Evolutionary conservation across 2,329 filamentous ascomycete species (phyloP), one percentile per base, ranked within the genome.

Genomic region (Sporothrix schenckii): DNA sequence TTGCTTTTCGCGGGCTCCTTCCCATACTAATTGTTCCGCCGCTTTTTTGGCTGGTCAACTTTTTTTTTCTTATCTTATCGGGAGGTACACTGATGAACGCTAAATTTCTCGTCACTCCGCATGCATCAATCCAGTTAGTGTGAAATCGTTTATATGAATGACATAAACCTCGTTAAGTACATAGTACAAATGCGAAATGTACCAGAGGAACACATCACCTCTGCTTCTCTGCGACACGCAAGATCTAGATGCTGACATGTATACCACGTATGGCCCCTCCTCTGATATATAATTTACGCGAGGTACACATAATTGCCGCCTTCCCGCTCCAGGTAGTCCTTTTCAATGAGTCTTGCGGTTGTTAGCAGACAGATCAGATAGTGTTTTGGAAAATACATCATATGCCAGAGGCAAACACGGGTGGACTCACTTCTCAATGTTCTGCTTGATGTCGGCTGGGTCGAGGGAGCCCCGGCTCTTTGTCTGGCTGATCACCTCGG

Each of bases 401-500:
- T n/a, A 39, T 9, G 61, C 39, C 58, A 68, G 67, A 53, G n/a
- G 21, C 21, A 49, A 66, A 53, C 47, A 60, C 60, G 66, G 34
- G n/a, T 30, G 66, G 41, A 85, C 90, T 77, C 81, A 94, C 89
- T 92, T 93, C 80, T 98, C 95, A 80, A 99, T 97, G 79, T 98
- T 96, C 82, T 91, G 90, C 88, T 99, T 99, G 74, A 99, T 98
- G 73, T 95, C 93, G 1, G 85, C 84, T 53, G 93, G 87, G 77
- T 97, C 94, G 71, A 99, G 84, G 21, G 92, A 92, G 16, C 95
- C 96, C 69, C 95, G 86, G 74, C 87, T 92, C 83, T 90, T 92
- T 1, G 94, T 99, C 77, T 94, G 89, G 76, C 90, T 92, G 77
- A 99, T 97, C 21, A 97, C 93, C 82, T 98, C 94, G 2, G 91